These are phyloP conservation scores for Fusarium euwallaceae DNA, from an alignment of 2,329 filamentous ascomycete species.

Conservation along the genomic window DNA sequence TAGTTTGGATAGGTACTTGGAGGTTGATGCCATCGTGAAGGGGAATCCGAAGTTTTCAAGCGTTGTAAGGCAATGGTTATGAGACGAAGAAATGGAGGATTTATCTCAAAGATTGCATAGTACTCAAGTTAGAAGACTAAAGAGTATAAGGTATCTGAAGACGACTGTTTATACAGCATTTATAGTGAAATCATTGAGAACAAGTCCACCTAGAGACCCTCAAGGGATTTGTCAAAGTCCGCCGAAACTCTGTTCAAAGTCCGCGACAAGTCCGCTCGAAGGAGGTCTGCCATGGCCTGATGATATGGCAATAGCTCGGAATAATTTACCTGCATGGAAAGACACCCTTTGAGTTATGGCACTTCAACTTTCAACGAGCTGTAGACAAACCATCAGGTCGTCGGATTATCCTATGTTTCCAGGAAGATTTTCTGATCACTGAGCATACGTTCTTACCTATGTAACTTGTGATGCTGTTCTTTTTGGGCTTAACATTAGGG, in stretches of 20 bases:
- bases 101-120: neutral
- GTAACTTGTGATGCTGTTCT: neutral
- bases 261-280: neutral
- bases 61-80: neutral
- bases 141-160: neutral
- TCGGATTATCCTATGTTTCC: fast-evolving
- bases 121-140: neutral
- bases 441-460: neutral
- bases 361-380: neutral
- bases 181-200: neutral
- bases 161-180: neutral
- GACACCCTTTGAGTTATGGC: neutral
- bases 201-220: neutral
- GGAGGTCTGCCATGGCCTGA: fast-evolving
- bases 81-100: neutral
- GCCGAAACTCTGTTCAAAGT: neutral
- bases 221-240: neutral
- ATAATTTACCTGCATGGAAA: neutral
- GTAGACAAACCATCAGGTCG: fast-evolving
- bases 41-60: neutral
- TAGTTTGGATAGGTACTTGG: neutral
- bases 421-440: neutral
- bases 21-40: neutral
- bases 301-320: neutral
- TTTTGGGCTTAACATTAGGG: neutral